Conservation (phyloP, 352 stramenopile genomes). For the Pythium aristosporum region DNA sequence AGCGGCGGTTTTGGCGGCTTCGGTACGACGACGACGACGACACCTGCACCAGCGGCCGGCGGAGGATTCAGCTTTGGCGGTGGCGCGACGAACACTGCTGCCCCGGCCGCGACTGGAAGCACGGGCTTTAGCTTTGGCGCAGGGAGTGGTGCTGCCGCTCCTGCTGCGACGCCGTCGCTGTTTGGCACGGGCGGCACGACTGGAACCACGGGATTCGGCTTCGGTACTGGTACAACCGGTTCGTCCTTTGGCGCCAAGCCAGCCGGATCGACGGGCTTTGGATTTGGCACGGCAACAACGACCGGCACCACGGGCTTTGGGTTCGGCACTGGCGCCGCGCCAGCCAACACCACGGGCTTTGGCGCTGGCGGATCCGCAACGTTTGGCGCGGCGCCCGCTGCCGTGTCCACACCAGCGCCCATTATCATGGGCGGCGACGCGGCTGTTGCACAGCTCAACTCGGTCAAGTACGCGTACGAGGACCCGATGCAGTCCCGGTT, state of each 20-base stretch:
- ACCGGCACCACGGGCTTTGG: constrained; percentile 32
- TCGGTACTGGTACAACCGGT: constrained; percentile 12
- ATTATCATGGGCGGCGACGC: constrained; percentile 78
- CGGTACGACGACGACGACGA: constrained; percentile 21
- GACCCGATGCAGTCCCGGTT: constrained; percentile 84
- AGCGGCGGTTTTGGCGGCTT: constrained; percentile 32
- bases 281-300: constrained; percentile 18
- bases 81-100: constrained; percentile 2
- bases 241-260: constrained; percentile 15
- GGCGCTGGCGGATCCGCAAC: constrained; percentile 25
- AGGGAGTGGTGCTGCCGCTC: background rate
- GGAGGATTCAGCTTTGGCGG: constrained; percentile 46
- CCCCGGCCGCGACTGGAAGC: constrained; percentile 29
- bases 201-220: constrained; percentile 20
- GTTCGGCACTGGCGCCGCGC: background rate
- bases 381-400: constrained; percentile 34
- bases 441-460: constrained; percentile 76
- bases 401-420: constrained; percentile 49
- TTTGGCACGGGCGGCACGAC: constrained; percentile 13
- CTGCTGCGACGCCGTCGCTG: constrained; percentile 2
- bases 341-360: constrained; percentile 30
- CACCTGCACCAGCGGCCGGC: constrained; percentile 19
- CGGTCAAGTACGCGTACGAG: constrained; percentile 81
- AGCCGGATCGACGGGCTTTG: constrained; percentile 10
- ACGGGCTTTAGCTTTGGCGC: constrained; percentile 34